phyloP scores from a whole-genome alignment of 768 basidiomycete genomes.

The Trametes coccinea region DNA sequence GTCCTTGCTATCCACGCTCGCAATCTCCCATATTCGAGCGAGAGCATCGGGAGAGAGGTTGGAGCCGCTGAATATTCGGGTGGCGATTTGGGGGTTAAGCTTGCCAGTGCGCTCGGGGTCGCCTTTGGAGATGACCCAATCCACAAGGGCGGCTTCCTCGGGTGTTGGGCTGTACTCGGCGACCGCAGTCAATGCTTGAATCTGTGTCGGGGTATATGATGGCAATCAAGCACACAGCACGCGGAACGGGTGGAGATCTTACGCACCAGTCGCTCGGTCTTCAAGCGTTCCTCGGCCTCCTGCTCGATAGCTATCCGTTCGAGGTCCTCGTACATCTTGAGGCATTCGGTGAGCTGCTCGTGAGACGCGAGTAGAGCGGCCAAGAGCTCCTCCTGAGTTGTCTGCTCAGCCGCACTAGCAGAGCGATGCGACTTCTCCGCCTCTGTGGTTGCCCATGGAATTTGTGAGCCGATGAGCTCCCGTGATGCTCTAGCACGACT shows the following conservation, averaged over 20 bases:
- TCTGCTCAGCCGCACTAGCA: slow-evolving; percentile 29
- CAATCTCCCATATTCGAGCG: slow-evolving; percentile 63
- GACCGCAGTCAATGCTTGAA: slow-evolving; percentile 14
- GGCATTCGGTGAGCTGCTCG: slow-evolving; percentile 61
- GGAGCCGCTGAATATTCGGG: slow-evolving; percentile 57
- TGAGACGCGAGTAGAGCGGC: slow-evolving; percentile 73
- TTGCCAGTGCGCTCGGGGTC: slow-evolving; percentile 46
- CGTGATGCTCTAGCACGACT: slow-evolving; percentile 75
- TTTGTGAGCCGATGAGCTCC: slow-evolving; percentile 80
- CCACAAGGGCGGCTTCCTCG: slow-evolving; percentile 35
- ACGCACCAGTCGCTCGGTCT: slow-evolving; percentile 25
- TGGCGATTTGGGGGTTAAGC: slow-evolving; percentile 52
- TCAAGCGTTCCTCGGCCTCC: slow-evolving; percentile 34
- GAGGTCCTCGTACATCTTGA: slow-evolving; percentile 77
- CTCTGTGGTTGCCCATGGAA: slow-evolving; percentile 87
- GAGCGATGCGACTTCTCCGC: slow-evolving; percentile 63
- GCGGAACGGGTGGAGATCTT: not conserved
- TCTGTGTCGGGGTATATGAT: not conserved
- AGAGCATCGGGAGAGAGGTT: slow-evolving; percentile 54
- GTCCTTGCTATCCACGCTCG: slow-evolving; percentile 59
- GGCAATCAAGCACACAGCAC: not conserved
- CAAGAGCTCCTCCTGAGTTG: slow-evolving; percentile 72
- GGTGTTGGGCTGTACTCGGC: slow-evolving; percentile 28
- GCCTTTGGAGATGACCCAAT: slow-evolving; percentile 35
- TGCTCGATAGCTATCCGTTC: slow-evolving; percentile 58